A percentile compares a stretch with the other conserved stretches of the same genome.
Conservation (phyloP, 2,329 filamentous ascomycete genomes). For the Exophiala spinifera region DNA sequence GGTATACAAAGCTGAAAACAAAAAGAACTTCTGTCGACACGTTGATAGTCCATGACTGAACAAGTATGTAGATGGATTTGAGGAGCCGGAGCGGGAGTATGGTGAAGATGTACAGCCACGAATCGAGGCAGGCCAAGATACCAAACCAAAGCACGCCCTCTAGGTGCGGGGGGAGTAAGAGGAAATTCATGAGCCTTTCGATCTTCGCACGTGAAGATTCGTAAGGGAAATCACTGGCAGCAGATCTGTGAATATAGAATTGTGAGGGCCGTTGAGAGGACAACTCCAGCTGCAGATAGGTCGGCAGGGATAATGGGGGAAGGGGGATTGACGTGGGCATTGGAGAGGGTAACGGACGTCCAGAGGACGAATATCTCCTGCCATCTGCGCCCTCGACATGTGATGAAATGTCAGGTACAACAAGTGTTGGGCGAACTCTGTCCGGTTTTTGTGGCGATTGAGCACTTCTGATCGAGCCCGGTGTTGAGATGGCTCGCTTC, state of each 20-base stretch:
- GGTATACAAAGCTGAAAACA: slow-evolving; percentile 72
- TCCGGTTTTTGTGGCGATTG: slow-evolving; percentile 18
- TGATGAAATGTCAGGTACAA: slow-evolving; percentile 11
- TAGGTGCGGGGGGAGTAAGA: slow-evolving; percentile 75
- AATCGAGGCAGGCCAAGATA: slow-evolving; percentile 84
- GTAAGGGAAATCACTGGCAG: slow-evolving; percentile 66
- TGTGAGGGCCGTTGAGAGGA: slow-evolving; percentile 60
- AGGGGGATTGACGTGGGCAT: slow-evolving; percentile 56
- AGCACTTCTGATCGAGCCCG: slow-evolving; percentile 15
- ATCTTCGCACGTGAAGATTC: slow-evolving; percentile 92
- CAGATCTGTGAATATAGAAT: slow-evolving; percentile 60
- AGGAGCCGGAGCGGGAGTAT: slow-evolving; percentile 87
- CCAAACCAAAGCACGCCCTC: slow-evolving; percentile 87
- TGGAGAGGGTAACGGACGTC: slow-evolving; percentile 41
- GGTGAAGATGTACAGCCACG: slow-evolving; percentile 95
- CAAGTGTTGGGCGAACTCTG: slow-evolving; percentile 16
- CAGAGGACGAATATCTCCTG: slow-evolving; percentile 18
- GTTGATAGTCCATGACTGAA: slow-evolving; percentile 74
- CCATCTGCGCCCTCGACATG: slow-evolving; percentile 9
- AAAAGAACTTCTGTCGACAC: slow-evolving; percentile 69
- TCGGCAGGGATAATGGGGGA: slow-evolving; percentile 61
- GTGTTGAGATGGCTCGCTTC: slow-evolving; percentile 16
- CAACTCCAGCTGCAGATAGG: slow-evolving; percentile 64
- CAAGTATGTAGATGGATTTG: slow-evolving; percentile 72
- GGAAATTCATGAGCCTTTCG: slow-evolving; percentile 83